A percentile compares a stretch with the other conserved stretches of the same genome.
Evolutionary conservation across 1,284 basidiomycete species (phyloP).

Genomic region (Grifola frondosa): DNA sequence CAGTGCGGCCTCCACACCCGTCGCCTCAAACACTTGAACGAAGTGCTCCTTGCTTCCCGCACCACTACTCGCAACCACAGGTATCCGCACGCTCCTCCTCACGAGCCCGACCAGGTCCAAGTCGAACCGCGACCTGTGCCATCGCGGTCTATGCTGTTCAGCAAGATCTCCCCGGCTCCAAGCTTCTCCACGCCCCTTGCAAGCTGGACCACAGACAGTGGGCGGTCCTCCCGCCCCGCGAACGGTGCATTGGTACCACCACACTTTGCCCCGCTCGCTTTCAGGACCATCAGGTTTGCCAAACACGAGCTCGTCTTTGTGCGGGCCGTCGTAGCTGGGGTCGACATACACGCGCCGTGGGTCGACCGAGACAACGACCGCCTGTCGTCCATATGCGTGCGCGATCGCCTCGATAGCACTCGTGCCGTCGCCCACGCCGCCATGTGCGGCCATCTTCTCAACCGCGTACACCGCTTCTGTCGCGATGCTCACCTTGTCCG

Average conservation of each 20-base stretch:
- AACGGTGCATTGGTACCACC: slow-evolving; percentile 99
- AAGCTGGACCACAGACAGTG: slow-evolving; percentile 91
- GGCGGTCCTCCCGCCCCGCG: slow-evolving; percentile 88
- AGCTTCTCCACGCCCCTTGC: slow-evolving; percentile 86
- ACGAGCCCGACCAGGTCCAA: slow-evolving; percentile 81
- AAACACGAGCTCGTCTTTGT: slow-evolving; percentile 65
- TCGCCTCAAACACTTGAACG: slow-evolving; percentile 78
- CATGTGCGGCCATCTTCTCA: slow-evolving; percentile 61
- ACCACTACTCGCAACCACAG: slow-evolving; percentile 93
- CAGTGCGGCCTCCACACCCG: slow-evolving; percentile 87
- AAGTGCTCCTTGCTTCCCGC: slow-evolving; percentile 87
- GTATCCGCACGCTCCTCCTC: slow-evolving; percentile 77
- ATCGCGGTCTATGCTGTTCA: slow-evolving; percentile 98
- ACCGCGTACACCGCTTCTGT: slow-evolving; percentile 95
- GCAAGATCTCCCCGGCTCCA: slow-evolving; percentile 92
- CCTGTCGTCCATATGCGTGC: slow-evolving; percentile 89
- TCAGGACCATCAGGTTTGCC: slow-evolving; percentile 49
- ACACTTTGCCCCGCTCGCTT: slow-evolving; percentile 72
- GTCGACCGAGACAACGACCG: slow-evolving; percentile 97
- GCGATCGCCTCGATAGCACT: slow-evolving; percentile 96
- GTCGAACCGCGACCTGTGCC: slow-evolving; percentile 95
- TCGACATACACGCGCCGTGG: slow-evolving; percentile 89
- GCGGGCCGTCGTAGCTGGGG: slow-evolving; percentile 65
- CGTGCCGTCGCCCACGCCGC: slow-evolving; percentile 54
- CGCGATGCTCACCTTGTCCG: slow-evolving; percentile 97